These are phyloP conservation scores for Cyberlindnera amylophila DNA, from an alignment of 805 yeast genomes.

Conservation along the genomic window DNA sequence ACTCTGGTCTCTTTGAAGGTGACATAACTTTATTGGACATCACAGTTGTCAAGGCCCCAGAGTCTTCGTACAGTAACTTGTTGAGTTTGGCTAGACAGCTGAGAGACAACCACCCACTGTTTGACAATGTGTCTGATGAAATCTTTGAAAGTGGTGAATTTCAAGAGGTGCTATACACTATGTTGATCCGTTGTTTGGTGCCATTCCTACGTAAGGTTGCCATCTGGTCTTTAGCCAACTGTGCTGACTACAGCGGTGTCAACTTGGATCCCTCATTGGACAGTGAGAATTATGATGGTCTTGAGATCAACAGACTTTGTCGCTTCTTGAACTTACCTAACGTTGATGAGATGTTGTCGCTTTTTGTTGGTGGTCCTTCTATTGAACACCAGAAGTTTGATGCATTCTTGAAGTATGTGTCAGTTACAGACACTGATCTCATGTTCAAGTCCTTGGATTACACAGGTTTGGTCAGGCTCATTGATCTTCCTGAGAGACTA, in stretches of 20 bases:
- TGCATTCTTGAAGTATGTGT: slow-evolving; percentile 18
- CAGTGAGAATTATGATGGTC: slow-evolving; percentile 20
- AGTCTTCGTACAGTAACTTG: slow-evolving; percentile 6
- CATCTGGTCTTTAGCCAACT: slow-evolving; percentile 49
- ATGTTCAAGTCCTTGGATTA: slow-evolving; percentile 40
- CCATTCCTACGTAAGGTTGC: slow-evolving; percentile 65
- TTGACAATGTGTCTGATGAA: slow-evolving; percentile 28
- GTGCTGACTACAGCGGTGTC: slow-evolving; percentile 42
- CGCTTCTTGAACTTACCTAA: slow-evolving; percentile 44
- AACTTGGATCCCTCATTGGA: slow-evolving; percentile 26
- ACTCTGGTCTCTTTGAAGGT: slow-evolving; percentile 28
- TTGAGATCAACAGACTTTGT: slow-evolving; percentile 56
- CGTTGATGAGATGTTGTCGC: slow-evolving; percentile 25
- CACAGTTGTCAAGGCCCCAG: slow-evolving; percentile 22
- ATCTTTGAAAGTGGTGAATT: slow-evolving; percentile 25
- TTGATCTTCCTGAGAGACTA: slow-evolving; percentile 61
- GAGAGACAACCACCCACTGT: slow-evolving; percentile 27
- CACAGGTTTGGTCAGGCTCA: slow-evolving; percentile 61
- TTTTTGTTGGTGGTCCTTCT: slow-evolving; percentile 12
- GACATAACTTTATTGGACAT: slow-evolving; percentile 35
- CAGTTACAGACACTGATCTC: slow-evolving; percentile 22
- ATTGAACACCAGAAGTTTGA: slow-evolving; percentile 27
- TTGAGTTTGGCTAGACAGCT: slow-evolving; percentile 14
- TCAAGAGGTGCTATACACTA: slow-evolving; percentile 43
- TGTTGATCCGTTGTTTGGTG: slow-evolving; percentile 52